These are phyloP conservation scores for Peronospora farinosa DNA, from an alignment of 352 stramenopile genomes.

Conservation along the genomic window DNA sequence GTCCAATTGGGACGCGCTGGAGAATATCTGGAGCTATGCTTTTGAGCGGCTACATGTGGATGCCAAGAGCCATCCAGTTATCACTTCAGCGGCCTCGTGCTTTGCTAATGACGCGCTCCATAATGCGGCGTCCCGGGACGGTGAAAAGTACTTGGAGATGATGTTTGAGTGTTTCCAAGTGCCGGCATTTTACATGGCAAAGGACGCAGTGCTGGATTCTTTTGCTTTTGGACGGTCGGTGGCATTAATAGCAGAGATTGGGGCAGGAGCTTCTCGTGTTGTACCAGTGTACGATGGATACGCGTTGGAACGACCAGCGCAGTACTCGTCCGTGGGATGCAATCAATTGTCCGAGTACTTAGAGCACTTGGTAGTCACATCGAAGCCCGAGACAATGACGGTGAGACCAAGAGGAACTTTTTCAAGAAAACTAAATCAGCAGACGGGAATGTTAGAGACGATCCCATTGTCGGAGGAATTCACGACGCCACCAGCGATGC, in stretches of 20 bases:
- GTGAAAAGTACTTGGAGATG: conserved; percentile 83
- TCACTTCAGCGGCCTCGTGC: conserved; percentile 66
- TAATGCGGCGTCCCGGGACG: conserved; percentile 47
- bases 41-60: conserved; percentile 70
- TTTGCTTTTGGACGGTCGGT: conserved; percentile 87
- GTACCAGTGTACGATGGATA: conserved; percentile 90
- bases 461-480: conserved; percentile 33
- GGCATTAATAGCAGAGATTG: conserved; percentile 86
- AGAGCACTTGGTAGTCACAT: conserved; percentile 46
- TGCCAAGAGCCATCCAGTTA: conserved; percentile 64
- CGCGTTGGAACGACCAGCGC: conserved; percentile 65
- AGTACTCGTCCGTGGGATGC: conserved; percentile 70
- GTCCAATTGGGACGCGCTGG: conserved; percentile 80
- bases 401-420: conserved; percentile 68
- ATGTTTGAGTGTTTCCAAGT: conserved; percentile 91
- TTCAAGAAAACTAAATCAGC: conserved; percentile 38
- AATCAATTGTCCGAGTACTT: conserved; percentile 70
- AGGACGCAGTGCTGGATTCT: conserved; percentile 84
- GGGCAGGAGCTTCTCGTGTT: conserved; percentile 75
- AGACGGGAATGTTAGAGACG: conserved; percentile 55
- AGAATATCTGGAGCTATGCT: conserved; percentile 75
- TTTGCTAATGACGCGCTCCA: conserved; percentile 66
- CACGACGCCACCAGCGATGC: conserved; percentile 44
- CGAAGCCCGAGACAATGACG: conserved; percentile 30
- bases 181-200: conserved; percentile 87